Base-by-base conservation (phyloP, 352 stramenopile genomes). In the Phytophthora pini region DNA sequence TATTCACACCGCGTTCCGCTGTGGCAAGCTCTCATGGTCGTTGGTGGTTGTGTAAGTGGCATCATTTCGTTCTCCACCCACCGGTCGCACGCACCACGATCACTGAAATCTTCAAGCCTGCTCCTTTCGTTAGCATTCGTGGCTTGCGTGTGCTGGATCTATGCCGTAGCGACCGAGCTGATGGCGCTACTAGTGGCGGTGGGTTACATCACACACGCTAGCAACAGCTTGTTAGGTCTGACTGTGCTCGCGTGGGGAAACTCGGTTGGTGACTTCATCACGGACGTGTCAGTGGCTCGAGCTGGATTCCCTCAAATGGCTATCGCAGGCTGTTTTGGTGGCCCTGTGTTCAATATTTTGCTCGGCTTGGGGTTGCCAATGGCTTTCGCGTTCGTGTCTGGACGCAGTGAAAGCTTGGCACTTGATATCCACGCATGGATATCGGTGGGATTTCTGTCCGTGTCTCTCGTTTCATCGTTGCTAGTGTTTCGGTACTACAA, bases 111-210 rank as follows among this genome's bases (percentile, higher is more conserved):
- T 40, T 86, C 76, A 36, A 62, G 79, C 12, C 29, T 89, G n/a
- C 79, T 94, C 48, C 75, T 95, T 38, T 61, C 72, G 7, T 63
- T 97, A 20, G 86, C 80, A 5, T 92, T 97, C 26, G 64, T 81
- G 10, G 87, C 94, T 13, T 97, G 88, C 58, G 89, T 98, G 12
- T 84, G 84, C 45, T 98, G 92, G 94, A 97, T 98, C 65, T 98
- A 97, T 70, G 73, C 86, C 2, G 75, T 98, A 34, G 91, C 92
- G 5, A 89, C 80, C 38, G 92, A 98, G 47, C 58, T 98, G 1
- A 84, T 98, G 56, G 84, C 81, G 11, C 57, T 97, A 24, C 70
- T 98, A 9, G 74, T 92, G 31, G 80, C 87, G 0, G 71, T 92
- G 29, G 88, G 88, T 11, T 76, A 80, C 24, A 93, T 94, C 54